phyloP scores from a whole-genome alignment of 2,329 filamentous ascomycete species.

The Aspergillus vadensis region DNA sequence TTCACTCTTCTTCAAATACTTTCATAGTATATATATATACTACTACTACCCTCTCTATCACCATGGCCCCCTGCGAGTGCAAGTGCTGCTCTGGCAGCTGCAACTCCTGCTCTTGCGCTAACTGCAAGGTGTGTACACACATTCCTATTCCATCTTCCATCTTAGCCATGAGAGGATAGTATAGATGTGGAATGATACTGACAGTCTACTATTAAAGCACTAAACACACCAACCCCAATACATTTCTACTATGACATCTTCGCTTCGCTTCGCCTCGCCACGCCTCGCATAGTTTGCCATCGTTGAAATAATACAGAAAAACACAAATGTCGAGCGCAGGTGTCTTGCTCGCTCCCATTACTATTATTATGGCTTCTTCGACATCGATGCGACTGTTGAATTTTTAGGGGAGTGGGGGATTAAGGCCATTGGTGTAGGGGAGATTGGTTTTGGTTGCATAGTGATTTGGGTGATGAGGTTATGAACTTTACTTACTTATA shows the following conservation, averaged over 20 bases:
- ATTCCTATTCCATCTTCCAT: neutral
- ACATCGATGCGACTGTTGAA: too few relatives aligned
- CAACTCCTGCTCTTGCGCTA: conserved; percentile 6
- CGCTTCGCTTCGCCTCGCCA: neutral
- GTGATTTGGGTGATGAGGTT: neutral
- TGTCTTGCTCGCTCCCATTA: too few relatives aligned
- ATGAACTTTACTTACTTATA: neutral
- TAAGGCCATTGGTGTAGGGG: neutral
- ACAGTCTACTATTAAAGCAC: neutral
- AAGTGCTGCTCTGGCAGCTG: conserved; percentile 9
- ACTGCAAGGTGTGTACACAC: conserved; percentile 1
- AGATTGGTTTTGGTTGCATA: neutral
- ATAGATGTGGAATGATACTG: too few relatives aligned
- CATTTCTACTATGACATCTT: neutral
- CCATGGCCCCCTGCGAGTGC: conserved; percentile 7
- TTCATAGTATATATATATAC: neutral
- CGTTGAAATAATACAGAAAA: too few relatives aligned
- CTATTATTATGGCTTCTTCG: too few relatives aligned
- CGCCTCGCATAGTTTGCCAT: too few relatives aligned
- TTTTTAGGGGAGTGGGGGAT: neutral
- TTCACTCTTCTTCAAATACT: neutral
- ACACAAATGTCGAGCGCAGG: too few relatives aligned
- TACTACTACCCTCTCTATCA: neutral
- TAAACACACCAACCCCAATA: neutral
- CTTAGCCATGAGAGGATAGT: neutral